Percentiles rank a stretch among this genome's conserved stretches.
Evolutionary conservation across 768 basidiomycete genomes (phyloP).

Genomic region (Hirschioporus abietinus): DNA sequence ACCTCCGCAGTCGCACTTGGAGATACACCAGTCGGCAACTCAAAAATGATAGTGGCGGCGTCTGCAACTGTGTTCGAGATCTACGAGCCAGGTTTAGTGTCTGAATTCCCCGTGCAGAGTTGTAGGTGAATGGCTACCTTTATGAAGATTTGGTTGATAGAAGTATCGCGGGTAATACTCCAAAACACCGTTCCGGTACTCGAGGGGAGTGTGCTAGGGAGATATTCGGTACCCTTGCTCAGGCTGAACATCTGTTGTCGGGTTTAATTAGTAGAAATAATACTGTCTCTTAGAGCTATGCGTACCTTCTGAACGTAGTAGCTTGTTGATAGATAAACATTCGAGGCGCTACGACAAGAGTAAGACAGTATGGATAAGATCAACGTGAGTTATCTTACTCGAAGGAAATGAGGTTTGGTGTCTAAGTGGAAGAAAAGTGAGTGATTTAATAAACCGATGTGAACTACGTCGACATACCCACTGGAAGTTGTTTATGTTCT

Average conservation of each 20-base stretch:
- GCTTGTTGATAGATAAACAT: slow-evolving; percentile 53
- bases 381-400: slow-evolving; percentile 33
- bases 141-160: slow-evolving; percentile 42
- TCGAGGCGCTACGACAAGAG: slow-evolving; percentile 35
- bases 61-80: slow-evolving; percentile 45
- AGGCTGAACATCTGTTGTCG: slow-evolving; percentile 50
- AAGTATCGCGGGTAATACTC: slow-evolving; percentile 43
- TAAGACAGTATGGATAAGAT: not conserved
- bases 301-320: slow-evolving; percentile 57
- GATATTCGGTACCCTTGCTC: slow-evolving; percentile 56
- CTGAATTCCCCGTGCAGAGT: no score
- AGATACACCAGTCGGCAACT: slow-evolving; percentile 50
- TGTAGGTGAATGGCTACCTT: slow-evolving; percentile 35
- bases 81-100: slow-evolving; percentile 23
- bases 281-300: not conserved
- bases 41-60: slow-evolving; percentile 41
- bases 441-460: slow-evolving; percentile 8
- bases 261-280: slow-evolving; percentile 1
- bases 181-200: slow-evolving; percentile 48
- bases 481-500: slow-evolving; percentile 51
- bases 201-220: slow-evolving; percentile 56
- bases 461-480: slow-evolving; percentile 37
- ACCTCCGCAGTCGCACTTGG: slow-evolving; percentile 40
- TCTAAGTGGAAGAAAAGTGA: slow-evolving; percentile 26
- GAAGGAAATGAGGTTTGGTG: slow-evolving; percentile 55